Base-by-base conservation (phyloP, 176 grass and related monocot genomes). In the Oryza australiensis region DNA sequence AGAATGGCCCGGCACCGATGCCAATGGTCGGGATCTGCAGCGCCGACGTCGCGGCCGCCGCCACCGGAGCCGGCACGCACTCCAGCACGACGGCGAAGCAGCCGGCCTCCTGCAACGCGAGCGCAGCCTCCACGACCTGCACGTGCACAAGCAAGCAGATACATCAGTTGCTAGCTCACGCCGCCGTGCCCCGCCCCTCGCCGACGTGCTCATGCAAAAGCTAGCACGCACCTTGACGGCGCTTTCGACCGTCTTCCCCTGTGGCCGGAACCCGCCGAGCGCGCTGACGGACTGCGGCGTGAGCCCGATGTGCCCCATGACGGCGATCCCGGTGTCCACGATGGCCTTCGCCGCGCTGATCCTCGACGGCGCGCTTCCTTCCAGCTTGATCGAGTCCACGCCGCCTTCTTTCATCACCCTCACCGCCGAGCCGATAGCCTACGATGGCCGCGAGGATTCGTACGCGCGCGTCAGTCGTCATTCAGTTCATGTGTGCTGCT, bases 81-180 rank as follows among this genome's bases (percentile, higher is more conserved):
- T 98, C 95, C 68, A 94, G 83, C 71, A 98, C 95, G 46, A 98
- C 84, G 0, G 92, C 80, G 81, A 98, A 98, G 71, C 95, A 98
- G 5, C 95, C 95, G 12, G 86, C 92, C 75, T 94, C 86, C 80
- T 98, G 95, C 86, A 98, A 86, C 26, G 95, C 95, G 22, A 98
- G 86, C 12, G 92, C 92, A 18, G 90, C 93, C 86, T 98, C 95
- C 73, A 98, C 90, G 66, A 98, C 95, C 95, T 97, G 35, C 35
- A 1, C 0, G 35, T 37, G 35, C 35, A 8, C 35, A 37, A 37
- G 64, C 62, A 86, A 76, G 42, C 77, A 81, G 5, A 77, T 35
- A 11, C 57, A 33, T 12, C 51, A 14, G 23, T 43, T 62, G 35
- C 35, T 41, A 51, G 48, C 48, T 18, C 48, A 51, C 3, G 16